Conservation (phyloP, 2,329 filamentous ascomycete species). For the Trichothecium roseum region DNA sequence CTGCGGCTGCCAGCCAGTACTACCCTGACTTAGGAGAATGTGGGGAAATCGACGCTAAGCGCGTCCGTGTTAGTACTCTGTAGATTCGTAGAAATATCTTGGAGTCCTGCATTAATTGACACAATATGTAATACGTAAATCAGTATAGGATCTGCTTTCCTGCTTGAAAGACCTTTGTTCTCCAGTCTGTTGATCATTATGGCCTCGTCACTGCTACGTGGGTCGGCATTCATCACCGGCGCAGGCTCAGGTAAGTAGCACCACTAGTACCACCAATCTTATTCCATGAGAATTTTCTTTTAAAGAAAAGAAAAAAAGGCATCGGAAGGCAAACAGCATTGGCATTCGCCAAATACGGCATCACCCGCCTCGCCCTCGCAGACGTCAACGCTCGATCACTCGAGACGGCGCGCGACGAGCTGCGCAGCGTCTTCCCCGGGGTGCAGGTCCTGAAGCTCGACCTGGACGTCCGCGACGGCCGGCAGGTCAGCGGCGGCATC, state of each 20-base stretch:
- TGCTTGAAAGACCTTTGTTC: no score
- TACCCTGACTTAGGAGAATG: no score
- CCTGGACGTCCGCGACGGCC: slow-evolving; percentile 34
- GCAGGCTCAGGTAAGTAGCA: slow-evolving; percentile 5
- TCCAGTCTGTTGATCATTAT: no score
- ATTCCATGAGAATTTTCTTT: neutral
- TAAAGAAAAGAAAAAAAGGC: slow-evolving; percentile 18
- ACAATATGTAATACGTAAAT: no score
- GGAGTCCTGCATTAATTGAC: no score
- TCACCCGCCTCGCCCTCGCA: slow-evolving; percentile 32
- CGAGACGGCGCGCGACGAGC: slow-evolving; percentile 15
- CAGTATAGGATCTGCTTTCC: no score
- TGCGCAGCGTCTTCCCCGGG: slow-evolving; percentile 25
- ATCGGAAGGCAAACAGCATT: slow-evolving; percentile 37
- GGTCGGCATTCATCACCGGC: no score
- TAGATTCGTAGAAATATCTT: no score
- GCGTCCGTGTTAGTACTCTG: no score
- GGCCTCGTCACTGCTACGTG: no score
- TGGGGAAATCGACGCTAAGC: no score
- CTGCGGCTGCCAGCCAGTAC: no score
- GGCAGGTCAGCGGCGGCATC: slow-evolving; percentile 31
- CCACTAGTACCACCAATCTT: neutral
- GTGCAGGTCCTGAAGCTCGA: slow-evolving; percentile 28
- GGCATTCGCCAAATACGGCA: slow-evolving; percentile 35
- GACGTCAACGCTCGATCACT: slow-evolving; percentile 30